A percentile compares a stretch with the other conserved stretches of the same genome.
These are phyloP conservation scores for Volvox carteri DNA, from an alignment of 163 green algal species.

Conservation along the genomic window DNA sequence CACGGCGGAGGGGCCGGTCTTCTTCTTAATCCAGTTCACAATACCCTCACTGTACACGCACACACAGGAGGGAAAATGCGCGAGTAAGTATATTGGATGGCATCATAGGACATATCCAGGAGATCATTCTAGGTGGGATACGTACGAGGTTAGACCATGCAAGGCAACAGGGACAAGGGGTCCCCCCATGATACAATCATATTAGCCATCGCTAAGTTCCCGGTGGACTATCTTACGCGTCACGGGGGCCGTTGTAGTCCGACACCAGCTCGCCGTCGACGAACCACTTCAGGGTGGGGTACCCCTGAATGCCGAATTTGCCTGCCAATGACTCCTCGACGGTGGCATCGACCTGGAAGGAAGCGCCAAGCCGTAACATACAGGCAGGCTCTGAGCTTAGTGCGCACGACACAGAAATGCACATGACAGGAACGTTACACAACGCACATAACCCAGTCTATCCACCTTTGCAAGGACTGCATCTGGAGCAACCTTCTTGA, in stretches of 20 bases:
- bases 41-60: constrained; percentile 80
- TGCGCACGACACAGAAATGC: too few species aligned
- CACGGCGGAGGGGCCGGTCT: constrained; percentile 83
- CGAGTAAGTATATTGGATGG: too few species aligned
- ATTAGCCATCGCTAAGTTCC: too few species aligned
- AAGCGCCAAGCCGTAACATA: background rate
- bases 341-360: constrained; percentile 86
- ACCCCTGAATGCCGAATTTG: constrained; percentile 85
- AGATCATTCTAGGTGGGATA: too few species aligned
- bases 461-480: constrained; percentile 89
- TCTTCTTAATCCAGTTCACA: constrained; percentile 91
- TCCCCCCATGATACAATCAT: too few species aligned
- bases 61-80: background rate
- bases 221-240: constrained; percentile 67
- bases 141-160: too few species aligned
- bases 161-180: too few species aligned
- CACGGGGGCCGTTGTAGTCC: constrained; percentile 84
- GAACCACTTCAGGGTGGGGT: constrained; percentile 95
- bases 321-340: constrained; percentile 77
- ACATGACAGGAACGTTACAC: too few species aligned
- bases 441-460: too few species aligned
- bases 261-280: constrained; percentile 80
- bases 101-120: too few species aligned
- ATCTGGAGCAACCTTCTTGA: constrained; percentile 74
- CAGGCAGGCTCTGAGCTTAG: too few species aligned